These are phyloP conservation scores for Umbelopsis sp. DNA, from an alignment of 371 early-diverging fungal species.

Conservation along the genomic window DNA sequence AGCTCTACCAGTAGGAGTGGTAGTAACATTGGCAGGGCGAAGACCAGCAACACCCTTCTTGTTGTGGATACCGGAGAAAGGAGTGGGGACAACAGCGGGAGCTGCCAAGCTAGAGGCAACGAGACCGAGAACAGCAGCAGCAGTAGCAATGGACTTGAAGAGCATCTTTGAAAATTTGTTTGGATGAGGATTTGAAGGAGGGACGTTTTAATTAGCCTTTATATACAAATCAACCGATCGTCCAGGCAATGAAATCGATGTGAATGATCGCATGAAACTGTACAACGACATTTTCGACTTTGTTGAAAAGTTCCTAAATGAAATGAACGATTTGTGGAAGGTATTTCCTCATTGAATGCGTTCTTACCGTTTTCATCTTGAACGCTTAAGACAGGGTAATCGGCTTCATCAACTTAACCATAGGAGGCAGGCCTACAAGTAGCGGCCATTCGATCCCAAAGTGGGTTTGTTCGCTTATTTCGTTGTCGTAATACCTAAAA, in stretches of 20 bases:
- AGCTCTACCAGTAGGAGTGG: slow-evolving; percentile 5
- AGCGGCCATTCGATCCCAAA: background rate
- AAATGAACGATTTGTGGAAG: background rate
- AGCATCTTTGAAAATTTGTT: background rate
- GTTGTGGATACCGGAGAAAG: slow-evolving; percentile 17
- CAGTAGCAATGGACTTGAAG: slow-evolving; percentile 12
- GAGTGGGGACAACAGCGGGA: slow-evolving; percentile 2
- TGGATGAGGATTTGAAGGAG: background rate
- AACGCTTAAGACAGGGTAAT: background rate
- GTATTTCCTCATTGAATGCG: slow-evolving; percentile 13
- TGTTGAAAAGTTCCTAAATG: slow-evolving; percentile 1
- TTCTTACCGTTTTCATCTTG: slow-evolving; percentile 14
- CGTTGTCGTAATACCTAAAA: background rate
- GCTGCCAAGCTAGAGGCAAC: slow-evolving; percentile 5
- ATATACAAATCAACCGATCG: background rate
- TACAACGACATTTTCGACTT: slow-evolving; percentile 6
- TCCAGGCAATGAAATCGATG: background rate
- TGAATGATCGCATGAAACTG: slow-evolving; percentile 1
- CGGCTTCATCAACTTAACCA: background rate
- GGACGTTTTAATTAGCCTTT: background rate
- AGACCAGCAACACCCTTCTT: slow-evolving; percentile 17
- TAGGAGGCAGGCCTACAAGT: background rate
- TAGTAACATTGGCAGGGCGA: slow-evolving; percentile 9
- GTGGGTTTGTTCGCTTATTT: background rate
- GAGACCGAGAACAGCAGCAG: slow-evolving; percentile 9